Base-by-base conservation (phyloP, 1,139 yeast genomes). In the Debaryomyces robertsiae region DNA sequence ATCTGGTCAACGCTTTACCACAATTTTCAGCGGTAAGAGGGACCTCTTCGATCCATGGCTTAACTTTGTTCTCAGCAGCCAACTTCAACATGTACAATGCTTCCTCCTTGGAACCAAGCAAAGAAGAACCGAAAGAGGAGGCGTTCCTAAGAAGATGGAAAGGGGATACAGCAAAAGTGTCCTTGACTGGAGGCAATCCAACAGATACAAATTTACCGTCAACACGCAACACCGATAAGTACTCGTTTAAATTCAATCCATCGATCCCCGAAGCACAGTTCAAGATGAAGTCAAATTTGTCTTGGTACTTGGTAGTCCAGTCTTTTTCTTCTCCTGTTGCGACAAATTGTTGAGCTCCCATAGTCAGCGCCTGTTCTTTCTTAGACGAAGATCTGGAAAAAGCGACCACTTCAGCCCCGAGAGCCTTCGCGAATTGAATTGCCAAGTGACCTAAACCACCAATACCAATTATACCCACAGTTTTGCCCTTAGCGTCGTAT, bases 161-260 rank as follows among this genome's bases (percentile, higher is more conserved):
- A 32, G 73, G 67, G 35, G 61, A 46, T 28, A 62, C 60, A 13
- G 43, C 49, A 39, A 63, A 53, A 24, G 46, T 49, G 29, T 68
- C 71, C 3, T 42, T 46, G 3, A 42, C 45, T 22, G 70, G 65
- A 36, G 81, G 81, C 43, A 79, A 65, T 39, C 85, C 83, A 40
- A 78, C 84, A 27, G 80, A 68, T 37, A 79, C 66, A 53, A 80
- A 73, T 40, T 67, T 65, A 39, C 76, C 75, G 54, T 75, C 75
- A 14, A 71, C 65, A 40, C 55, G 65, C 49, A 75, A 54, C 11
- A 63, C 58, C 3, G 55, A 43, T 40, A 74, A 52, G 52, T 65
- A 65, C 18, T 55, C 49, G 33, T 58, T 54, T 40, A 74, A 49
- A 28, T 58, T 56, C 38, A 66, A 55, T 11, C 62, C 72, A 27